phyloP scores from a whole-genome alignment of 1,284 basidiomycete species.

The Cutaneotrichosporon sp. region DNA sequence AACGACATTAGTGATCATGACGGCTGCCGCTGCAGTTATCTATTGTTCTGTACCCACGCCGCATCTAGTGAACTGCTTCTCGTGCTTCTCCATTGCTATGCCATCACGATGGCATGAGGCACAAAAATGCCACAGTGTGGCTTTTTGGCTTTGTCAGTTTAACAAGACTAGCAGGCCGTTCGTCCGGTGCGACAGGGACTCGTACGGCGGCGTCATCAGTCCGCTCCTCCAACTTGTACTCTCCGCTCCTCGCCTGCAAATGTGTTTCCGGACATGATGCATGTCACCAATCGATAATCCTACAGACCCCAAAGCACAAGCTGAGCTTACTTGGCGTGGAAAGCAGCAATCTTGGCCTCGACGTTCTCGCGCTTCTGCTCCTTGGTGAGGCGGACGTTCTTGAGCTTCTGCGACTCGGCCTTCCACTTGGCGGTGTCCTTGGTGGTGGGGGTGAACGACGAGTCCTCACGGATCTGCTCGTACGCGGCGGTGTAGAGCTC shows the following conservation, averaged over 20 bases:
- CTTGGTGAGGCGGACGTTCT: conserved; percentile 68
- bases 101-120: too few relatives aligned
- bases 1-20: too few relatives aligned
- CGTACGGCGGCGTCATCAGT: background rate
- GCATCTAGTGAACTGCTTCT: too few relatives aligned
- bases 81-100: too few relatives aligned
- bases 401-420: conserved; percentile 76
- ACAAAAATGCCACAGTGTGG: too few relatives aligned
- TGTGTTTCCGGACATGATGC: conserved; percentile 10
- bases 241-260: background rate
- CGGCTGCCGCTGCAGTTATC: too few relatives aligned
- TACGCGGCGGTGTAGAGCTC: conserved; percentile 91
- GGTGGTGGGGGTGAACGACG: conserved; percentile 83
- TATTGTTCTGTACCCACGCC: too few relatives aligned
- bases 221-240: background rate
- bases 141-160: too few relatives aligned
- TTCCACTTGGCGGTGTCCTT: conserved; percentile 88
- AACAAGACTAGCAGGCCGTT: too few relatives aligned
- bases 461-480: conserved; percentile 93
- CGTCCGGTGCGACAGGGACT: too few relatives aligned
- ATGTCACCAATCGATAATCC: conserved; percentile 8
- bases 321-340: conserved; percentile 9
- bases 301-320: background rate
- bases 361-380: conserved; percentile 67
- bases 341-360: conserved; percentile 14